phyloP scores from a whole-genome alignment of 2,329 filamentous ascomycete genomes.

The Monosporascus sp. region DNA sequence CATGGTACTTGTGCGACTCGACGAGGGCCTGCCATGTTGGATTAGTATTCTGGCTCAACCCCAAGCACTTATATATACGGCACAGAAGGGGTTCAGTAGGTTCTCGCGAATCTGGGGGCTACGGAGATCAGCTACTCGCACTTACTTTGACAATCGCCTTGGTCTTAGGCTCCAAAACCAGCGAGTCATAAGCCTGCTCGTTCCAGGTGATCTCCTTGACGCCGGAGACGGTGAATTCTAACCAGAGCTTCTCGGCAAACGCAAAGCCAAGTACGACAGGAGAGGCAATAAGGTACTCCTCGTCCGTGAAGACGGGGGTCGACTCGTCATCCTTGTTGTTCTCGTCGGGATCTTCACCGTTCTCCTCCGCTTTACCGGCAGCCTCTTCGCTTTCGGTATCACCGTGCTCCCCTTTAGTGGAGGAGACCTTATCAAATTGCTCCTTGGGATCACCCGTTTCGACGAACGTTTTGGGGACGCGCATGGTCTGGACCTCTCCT shows the following conservation, averaged over 20 bases:
- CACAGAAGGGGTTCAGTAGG: not conserved
- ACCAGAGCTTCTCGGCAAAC: constrained; percentile 85
- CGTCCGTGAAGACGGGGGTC: constrained; percentile 63
- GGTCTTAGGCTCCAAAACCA: constrained; percentile 63
- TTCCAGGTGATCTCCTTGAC: constrained; percentile 83
- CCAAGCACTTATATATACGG: not conserved
- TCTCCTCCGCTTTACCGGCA: constrained; percentile 8
- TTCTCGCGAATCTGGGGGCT: not conserved
- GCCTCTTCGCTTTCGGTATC: constrained; percentile 12
- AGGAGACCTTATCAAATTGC: constrained; percentile 50
- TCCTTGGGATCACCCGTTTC: constrained; percentile 36
- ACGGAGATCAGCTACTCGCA: not conserved
- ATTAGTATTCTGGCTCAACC: not conserved
- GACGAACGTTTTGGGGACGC: constrained; percentile 30
- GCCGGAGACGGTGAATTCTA: constrained; percentile 78
- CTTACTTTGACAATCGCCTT: constrained; percentile 61
- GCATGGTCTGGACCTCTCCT: constrained; percentile 31
- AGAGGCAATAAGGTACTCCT: constrained; percentile 79
- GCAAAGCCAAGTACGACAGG: constrained; percentile 83
- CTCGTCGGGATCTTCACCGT: constrained; percentile 21
- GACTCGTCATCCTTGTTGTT: constrained; percentile 16
- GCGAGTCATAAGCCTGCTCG: constrained; percentile 71
- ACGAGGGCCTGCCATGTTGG: constrained; percentile 57
- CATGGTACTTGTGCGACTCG: constrained; percentile 77
- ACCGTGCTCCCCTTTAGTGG: constrained; percentile 21